A percentile compares a stretch with the other conserved stretches of the same genome.
Evolutionary conservation across 805 yeast genomes (phyloP).

Genomic region (Candida xyloterini): DNA sequence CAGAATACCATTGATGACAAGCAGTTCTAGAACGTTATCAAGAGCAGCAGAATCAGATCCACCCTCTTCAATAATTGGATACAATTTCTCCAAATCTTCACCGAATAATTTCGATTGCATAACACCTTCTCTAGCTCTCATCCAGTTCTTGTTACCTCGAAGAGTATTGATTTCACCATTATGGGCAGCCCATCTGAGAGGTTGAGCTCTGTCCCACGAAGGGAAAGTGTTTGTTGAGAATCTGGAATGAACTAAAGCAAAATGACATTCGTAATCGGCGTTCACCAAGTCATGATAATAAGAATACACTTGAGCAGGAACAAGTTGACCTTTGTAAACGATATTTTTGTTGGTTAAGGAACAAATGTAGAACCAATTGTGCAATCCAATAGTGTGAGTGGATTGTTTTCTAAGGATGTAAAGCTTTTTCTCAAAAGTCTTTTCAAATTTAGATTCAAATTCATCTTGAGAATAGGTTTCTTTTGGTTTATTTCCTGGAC

Average conservation of each 20-base stretch:
- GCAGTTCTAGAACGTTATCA: slow-evolving; percentile 89
- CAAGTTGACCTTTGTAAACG: slow-evolving; percentile 96
- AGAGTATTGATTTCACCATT: slow-evolving; percentile 97
- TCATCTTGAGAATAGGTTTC: slow-evolving; percentile 44
- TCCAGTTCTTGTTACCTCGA: slow-evolving; percentile 98
- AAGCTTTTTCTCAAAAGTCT: slow-evolving; percentile 75
- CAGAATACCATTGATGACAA: slow-evolving; percentile 87
- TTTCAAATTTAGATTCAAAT: slow-evolving; percentile 53
- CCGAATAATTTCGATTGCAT: slow-evolving; percentile 86
- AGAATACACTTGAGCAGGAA: slow-evolving; percentile 92
- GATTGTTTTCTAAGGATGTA: slow-evolving; percentile 87
- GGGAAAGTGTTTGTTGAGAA: slow-evolving; percentile 98
- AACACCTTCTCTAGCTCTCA: slow-evolving; percentile 97
- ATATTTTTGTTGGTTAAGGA: slow-evolving; percentile 85
- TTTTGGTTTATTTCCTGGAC: slow-evolving; percentile 35
- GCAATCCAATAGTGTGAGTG: slow-evolving; percentile 86
- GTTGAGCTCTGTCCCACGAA: slow-evolving; percentile 99
- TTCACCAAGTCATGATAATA: slow-evolving; percentile 91
- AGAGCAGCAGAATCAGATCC: slow-evolving; percentile 98
- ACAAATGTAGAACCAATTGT: slow-evolving; percentile 97
- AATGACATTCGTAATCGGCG: slow-evolving; percentile 90
- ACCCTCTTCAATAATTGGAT: slow-evolving; percentile 96
- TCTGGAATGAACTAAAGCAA: slow-evolving; percentile 94
- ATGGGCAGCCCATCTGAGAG: slow-evolving; percentile 95
- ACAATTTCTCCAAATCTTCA: slow-evolving; percentile 84